These are phyloP conservation scores for Ophiostoma quercus DNA, from an alignment of 2,329 filamentous ascomycete species.

Conservation along the genomic window DNA sequence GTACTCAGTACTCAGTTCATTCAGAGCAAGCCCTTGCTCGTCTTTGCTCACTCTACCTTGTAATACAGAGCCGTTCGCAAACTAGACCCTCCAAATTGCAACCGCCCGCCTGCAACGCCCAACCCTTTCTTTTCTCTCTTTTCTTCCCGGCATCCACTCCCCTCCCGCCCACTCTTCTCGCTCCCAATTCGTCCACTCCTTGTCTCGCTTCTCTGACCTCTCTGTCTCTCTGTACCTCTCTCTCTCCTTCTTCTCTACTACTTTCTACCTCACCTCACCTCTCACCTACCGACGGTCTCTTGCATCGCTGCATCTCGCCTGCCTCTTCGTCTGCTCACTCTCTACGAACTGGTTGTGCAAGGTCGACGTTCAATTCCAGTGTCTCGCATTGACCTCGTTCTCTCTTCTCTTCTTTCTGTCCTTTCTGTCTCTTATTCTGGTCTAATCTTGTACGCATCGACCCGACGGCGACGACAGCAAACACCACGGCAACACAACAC, in stretches of 20 bases:
- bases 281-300: neutral
- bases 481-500: constrained; percentile 12
- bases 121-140: neutral
- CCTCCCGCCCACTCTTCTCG: neutral
- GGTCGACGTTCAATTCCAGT: neutral
- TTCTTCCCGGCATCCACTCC: constrained; percentile 6
- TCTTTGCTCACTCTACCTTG: neutral
- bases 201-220: constrained; percentile 4
- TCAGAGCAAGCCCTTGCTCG: neutral
- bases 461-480: constrained; percentile 11
- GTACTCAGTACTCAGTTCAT: too few species aligned
- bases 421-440: neutral
- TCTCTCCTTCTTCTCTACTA: neutral
- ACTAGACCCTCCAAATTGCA: neutral
- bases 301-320: constrained; percentile 11
- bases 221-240: neutral
- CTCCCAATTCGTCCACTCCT: constrained; percentile 1
- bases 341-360: constrained; percentile 10
- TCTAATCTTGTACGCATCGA: constrained; percentile 8
- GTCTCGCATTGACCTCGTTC: constrained; percentile 8
- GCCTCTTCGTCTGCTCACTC: neutral
- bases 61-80: neutral
- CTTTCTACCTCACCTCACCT: neutral
- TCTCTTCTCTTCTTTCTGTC: neutral
- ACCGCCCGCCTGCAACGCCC: constrained; percentile 4